Conservation (phyloP, 148 eudicot species). For the Vaccinium corymbosum region DNA sequence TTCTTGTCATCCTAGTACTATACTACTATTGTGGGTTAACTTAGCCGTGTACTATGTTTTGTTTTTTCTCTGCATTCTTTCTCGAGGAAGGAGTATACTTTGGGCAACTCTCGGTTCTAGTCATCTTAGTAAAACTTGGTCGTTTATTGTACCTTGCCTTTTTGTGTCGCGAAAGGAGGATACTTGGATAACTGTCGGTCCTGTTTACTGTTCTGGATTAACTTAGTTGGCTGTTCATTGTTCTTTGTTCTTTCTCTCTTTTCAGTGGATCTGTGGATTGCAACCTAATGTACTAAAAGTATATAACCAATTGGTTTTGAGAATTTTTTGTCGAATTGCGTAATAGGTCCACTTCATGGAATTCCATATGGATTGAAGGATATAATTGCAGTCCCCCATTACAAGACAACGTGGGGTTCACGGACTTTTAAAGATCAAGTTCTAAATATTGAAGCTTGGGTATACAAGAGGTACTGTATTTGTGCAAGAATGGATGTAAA, state of each 20-base stretch:
- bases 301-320: not conserved
- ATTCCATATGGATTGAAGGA: slow-evolving; percentile 91
- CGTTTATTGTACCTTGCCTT: not conserved
- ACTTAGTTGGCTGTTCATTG: not conserved
- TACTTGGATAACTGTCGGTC: slow-evolving; percentile 48
- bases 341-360: slow-evolving; percentile 84
- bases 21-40: not conserved
- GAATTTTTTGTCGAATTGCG: not conserved
- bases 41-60: not conserved
- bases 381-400: slow-evolving; percentile 71
- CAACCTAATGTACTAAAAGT: not conserved
- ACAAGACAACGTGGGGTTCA: slow-evolving; percentile 92
- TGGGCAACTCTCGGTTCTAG: slow-evolving; percentile 36
- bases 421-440: slow-evolving; percentile 70
- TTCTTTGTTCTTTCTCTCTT: not conserved
- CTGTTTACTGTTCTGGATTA: not conserved
- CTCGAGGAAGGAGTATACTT: slow-evolving; percentile 36
- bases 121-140: not conserved
- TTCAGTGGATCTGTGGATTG: not conserved
- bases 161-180: slow-evolving; percentile 52
- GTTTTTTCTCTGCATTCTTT: too few species aligned
- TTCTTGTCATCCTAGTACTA: not conserved
- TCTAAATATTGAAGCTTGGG: slow-evolving; percentile 84
- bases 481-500: not conserved
- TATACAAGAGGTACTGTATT: slow-evolving; percentile 66